A percentile compares a stretch with the other conserved stretches of the same genome.
These are phyloP conservation scores for Salix koriyanagi DNA, from an alignment of 345 rosid genomes.

Conservation along the genomic window DNA sequence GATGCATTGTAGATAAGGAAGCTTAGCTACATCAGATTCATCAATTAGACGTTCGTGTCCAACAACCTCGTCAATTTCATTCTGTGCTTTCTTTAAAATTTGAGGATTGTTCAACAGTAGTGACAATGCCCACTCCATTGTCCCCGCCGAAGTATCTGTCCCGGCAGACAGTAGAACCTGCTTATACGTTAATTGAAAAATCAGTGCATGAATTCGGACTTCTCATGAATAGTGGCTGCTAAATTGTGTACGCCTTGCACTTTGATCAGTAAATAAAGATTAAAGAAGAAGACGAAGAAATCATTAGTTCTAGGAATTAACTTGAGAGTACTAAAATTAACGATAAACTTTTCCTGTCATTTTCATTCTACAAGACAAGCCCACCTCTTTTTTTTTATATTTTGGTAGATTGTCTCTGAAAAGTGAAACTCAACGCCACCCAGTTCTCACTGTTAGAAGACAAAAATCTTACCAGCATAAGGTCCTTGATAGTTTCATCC, in stretches of 20 bases:
- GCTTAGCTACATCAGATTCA: slow-evolving; percentile 25
- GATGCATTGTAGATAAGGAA: slow-evolving; percentile 33
- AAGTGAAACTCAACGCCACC: too few species aligned
- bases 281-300: too few species aligned
- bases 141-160: slow-evolving; percentile 15
- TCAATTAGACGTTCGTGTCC: slow-evolving; percentile 20
- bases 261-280: too few species aligned
- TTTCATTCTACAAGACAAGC: too few species aligned
- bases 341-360: too few species aligned
- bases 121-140: slow-evolving; percentile 38
- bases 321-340: too few species aligned
- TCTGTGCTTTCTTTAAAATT: slow-evolving; percentile 19
- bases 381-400: too few species aligned
- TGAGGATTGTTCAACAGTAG: slow-evolving; percentile 34
- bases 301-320: too few species aligned
- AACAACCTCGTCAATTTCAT: slow-evolving; percentile 19
- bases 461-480: slow-evolving; percentile 29
- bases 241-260: not conserved
- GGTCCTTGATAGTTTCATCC: slow-evolving; percentile 36
- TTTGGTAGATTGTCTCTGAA: too few species aligned
- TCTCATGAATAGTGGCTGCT: not conserved
- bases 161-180: slow-evolving; percentile 22
- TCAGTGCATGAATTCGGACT: too few species aligned
- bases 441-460: too few species aligned
- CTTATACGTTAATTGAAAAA: not conserved